phyloP scores from a whole-genome alignment of 306 rosid species.

The Trifolium repens region DNA sequence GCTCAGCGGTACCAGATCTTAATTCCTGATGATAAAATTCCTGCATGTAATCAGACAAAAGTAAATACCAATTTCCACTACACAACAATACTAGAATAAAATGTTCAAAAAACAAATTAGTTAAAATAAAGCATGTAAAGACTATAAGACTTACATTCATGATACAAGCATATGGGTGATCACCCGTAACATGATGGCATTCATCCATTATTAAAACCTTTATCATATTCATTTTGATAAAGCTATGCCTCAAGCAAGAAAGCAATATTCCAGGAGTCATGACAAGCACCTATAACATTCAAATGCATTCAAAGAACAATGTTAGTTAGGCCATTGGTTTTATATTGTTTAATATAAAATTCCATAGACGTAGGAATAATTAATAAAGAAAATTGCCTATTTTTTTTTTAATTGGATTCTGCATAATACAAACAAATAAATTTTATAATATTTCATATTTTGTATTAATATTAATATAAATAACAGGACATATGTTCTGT shows the following conservation, averaged over 20 bases:
- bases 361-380: too few species aligned
- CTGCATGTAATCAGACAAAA: conserved; percentile 51
- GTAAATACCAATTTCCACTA: conserved; percentile 6
- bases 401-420: too few species aligned
- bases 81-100: neutral
- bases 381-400: too few species aligned
- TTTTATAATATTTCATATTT: too few species aligned
- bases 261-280: conserved; percentile 89
- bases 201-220: conserved; percentile 84
- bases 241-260: conserved; percentile 66
- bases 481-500: too few species aligned
- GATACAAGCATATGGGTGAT: conserved; percentile 69
- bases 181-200: conserved; percentile 85
- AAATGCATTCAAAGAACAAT: conserved; percentile 37
- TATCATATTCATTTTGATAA: conserved; percentile 70
- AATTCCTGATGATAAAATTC: conserved; percentile 79
- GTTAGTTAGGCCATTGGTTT: neutral
- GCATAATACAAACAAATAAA: too few species aligned
- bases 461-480: too few species aligned
- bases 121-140: conserved; percentile 7
- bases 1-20: conserved; percentile 45
- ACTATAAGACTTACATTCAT: conserved; percentile 66
- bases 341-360: too few species aligned
- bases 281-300: conserved; percentile 68
- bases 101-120: neutral